Evolutionary conservation across 208 protist genomes (phyloP), one percentile per base, ranked within the genome.

Genomic region (Trypanosoma boissoni): DNA sequence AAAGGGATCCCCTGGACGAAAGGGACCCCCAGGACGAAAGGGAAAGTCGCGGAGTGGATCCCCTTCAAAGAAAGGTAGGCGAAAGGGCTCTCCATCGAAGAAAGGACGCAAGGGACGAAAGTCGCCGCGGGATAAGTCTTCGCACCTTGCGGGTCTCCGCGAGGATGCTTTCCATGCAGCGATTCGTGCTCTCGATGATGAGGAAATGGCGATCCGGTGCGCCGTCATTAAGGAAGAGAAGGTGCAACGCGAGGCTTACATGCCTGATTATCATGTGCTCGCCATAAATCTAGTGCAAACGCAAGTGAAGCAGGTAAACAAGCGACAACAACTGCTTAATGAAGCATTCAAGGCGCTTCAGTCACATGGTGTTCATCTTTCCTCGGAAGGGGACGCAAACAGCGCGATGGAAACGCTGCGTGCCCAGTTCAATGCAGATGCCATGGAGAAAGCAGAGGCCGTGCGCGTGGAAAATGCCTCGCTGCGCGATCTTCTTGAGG

Each of bases 211-310:
- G 37, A 46, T 54, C 42, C 84, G 84, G 0, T 48, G 62, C 27
- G 56, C 64, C 43, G 27, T 89, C 1, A 53, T 69, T 36, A 64
- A 62, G 50, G 74, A 76, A 55, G 68, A 92, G 73, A 79, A 86
- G 51, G 58, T 71, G 1, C 74, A 72, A 62, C 60, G 71, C 14
- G 78, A 86, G 8, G 48, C 5, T 16, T 75, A 72, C 45, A n/a
- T 60, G 0, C 78, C 86, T 1, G 62, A 87, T 12, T 92, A 87
- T 65, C 77, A 92, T 45, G 63, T 80, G 3, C 74, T 92, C 18
- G 70, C 83, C 28, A 81, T 92, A 73, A 75, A 87, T 53, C 68
- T 89, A 10, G 78, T 92, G 23, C 81, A 75, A 1, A 34, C 51
- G 1, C 79, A 87, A 60, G 61, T 89, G 16, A 58, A 76, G 46